Conservation (phyloP, 352 stramenopile species). For the Globisporangium cederbergense region DNA sequence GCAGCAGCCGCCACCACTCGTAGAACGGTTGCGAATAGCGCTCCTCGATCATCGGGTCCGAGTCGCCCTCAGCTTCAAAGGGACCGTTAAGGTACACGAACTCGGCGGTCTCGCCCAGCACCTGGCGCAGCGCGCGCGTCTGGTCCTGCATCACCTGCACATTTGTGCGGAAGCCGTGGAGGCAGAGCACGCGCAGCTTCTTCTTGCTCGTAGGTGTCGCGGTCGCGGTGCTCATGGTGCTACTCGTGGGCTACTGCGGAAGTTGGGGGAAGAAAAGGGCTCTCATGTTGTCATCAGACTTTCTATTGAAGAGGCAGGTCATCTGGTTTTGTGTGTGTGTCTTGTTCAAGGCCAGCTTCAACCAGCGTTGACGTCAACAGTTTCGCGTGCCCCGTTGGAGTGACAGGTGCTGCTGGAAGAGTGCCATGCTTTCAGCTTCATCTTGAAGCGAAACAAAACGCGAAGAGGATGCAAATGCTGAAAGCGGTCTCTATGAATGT, state of each 20-base stretch:
- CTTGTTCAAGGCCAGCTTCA: conserved; percentile 1
- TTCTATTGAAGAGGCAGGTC: not conserved
- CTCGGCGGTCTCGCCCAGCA: conserved; percentile 29
- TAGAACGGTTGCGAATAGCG: conserved; percentile 36
- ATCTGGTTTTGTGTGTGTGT: not conserved
- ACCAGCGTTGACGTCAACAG: conserved; percentile 12
- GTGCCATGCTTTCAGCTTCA: not conserved
- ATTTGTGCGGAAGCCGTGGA: conserved; percentile 59
- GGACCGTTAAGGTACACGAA: conserved; percentile 41
- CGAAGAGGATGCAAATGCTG: not conserved
- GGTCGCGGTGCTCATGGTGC: not conserved
- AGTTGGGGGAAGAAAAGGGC: no score
- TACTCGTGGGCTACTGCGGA: not conserved
- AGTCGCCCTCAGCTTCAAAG: conserved; percentile 32
- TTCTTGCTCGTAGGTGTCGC: not conserved
- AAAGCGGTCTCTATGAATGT: conserved; percentile 1
- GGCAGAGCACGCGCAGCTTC: conserved; percentile 44
- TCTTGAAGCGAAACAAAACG: not conserved
- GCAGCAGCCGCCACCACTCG: conserved; percentile 28
- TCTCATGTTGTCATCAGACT: not conserved
- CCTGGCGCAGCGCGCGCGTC: conserved; percentile 31
- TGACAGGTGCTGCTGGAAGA: not conserved
- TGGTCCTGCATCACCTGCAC: conserved; percentile 42
- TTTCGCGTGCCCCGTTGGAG: not conserved
- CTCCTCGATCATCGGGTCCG: conserved; percentile 31